Conservation (phyloP, 345 rosid species). For the Eucalyptus victrix region DNA sequence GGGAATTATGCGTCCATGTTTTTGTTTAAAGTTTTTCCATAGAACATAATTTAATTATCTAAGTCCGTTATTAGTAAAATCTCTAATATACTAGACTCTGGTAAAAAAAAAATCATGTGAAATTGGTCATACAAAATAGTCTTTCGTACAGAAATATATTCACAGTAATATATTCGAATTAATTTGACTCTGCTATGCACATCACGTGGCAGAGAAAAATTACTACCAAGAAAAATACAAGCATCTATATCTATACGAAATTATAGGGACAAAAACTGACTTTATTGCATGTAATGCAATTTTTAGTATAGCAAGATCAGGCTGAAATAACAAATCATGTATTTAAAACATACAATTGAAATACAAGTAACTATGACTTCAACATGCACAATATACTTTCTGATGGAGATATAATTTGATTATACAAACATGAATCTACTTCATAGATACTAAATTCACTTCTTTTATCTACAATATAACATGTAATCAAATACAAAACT, state of each 20-base stretch:
- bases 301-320: not conserved
- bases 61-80: not conserved
- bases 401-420: not conserved
- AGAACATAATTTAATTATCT: not conserved
- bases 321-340: not conserved
- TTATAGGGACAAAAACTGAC: not conserved
- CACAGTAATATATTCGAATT: not conserved
- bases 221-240: not conserved
- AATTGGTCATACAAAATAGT: not conserved
- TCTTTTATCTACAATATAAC: not conserved
- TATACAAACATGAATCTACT: not conserved
- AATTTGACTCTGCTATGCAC: not conserved
- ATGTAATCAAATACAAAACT: not conserved
- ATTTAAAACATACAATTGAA: not conserved
- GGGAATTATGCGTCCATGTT: not conserved
- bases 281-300: not conserved
- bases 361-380: not conserved
- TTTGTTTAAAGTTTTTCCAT: not conserved
- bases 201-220: not conserved
- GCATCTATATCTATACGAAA: not conserved
- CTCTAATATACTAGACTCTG: not conserved
- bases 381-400: not conserved
- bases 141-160: not conserved
- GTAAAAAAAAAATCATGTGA: not conserved
- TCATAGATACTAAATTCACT: not conserved